phyloP scores from a whole-genome alignment of 83 land plant genomes.

The Isoetes engelmannii region DNA sequence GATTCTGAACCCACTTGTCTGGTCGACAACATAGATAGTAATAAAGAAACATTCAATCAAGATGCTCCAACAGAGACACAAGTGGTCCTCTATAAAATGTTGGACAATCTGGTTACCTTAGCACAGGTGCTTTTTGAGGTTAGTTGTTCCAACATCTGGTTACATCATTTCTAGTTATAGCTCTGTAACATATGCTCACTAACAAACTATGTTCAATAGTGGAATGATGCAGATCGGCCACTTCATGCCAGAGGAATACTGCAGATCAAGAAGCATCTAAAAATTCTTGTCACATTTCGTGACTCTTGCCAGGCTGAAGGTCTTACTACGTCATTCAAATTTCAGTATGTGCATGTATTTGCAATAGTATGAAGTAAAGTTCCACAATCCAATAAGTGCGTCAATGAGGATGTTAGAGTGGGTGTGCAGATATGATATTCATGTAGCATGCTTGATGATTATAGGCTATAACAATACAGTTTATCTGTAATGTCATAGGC shows the following conservation, averaged over 20 bases:
- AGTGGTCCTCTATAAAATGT: constrained; percentile 44
- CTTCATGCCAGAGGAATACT: constrained; percentile 56
- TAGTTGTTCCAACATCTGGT: constrained; percentile 6
- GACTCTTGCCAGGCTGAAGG: constrained; percentile 31
- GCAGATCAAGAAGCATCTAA: constrained; percentile 45
- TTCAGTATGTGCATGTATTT: too few relatives aligned
- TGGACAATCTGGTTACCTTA: constrained; percentile 42
- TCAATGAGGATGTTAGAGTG: too few relatives aligned
- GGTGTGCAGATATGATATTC: too few relatives aligned
- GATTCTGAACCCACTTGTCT: too few relatives aligned
- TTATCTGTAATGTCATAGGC: too few relatives aligned
- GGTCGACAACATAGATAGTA: too few relatives aligned
- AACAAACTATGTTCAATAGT: constrained; percentile 26
- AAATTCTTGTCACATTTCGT: constrained; percentile 27
- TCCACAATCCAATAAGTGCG: too few relatives aligned
- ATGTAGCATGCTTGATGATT: too few relatives aligned
- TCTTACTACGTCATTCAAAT: background rate
- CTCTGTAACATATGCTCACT: background rate
- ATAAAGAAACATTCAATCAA: too few relatives aligned
- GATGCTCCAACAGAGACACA: constrained; percentile 7
- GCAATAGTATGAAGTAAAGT: too few relatives aligned
- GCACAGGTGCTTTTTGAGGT: constrained; percentile 48
- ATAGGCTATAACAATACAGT: too few relatives aligned
- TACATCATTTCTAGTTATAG: background rate
- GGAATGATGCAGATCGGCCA: constrained; percentile 54